phyloP scores from a whole-genome alignment of 1,139 yeast genomes.

The Keqinozyma sinolaborantium region DNA sequence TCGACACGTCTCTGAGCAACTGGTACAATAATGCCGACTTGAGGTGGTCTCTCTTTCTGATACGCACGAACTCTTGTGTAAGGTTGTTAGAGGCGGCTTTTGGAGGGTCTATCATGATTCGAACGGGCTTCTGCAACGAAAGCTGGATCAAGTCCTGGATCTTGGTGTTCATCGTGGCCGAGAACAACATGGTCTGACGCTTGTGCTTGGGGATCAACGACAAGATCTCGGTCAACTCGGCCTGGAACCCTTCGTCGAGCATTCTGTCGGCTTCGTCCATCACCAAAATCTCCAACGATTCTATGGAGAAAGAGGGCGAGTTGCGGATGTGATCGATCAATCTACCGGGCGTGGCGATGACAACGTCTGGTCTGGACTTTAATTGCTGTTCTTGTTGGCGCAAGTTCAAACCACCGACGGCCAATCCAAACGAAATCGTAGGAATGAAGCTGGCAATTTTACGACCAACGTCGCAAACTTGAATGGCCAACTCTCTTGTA shows the following conservation, averaged over 20 bases:
- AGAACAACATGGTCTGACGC: slow-evolving; percentile 89
- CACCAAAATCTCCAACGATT: slow-evolving; percentile 85
- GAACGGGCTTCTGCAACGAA: slow-evolving; percentile 83
- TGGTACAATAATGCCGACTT: slow-evolving; percentile 81
- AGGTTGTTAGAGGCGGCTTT: slow-evolving; percentile 86
- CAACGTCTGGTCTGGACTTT: slow-evolving; percentile 89
- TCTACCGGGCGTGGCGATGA: slow-evolving; percentile 97
- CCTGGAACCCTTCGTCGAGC: slow-evolving; percentile 98
- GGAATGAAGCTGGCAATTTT: slow-evolving; percentile 75
- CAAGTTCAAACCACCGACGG: slow-evolving; percentile 95
- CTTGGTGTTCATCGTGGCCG: slow-evolving; percentile 96
- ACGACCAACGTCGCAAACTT: slow-evolving; percentile 89
- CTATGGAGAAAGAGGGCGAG: slow-evolving; percentile 90
- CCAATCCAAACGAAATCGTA: slow-evolving; percentile 80
- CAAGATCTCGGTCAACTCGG: slow-evolving; percentile 86
- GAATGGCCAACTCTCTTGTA: slow-evolving; percentile 96
- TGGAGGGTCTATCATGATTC: slow-evolving; percentile 96
- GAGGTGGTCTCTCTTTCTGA: slow-evolving; percentile 80
- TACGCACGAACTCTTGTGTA: slow-evolving; percentile 89
- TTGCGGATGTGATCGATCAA: slow-evolving; percentile 94
- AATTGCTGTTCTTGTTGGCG: slow-evolving; percentile 94
- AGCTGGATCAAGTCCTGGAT: slow-evolving; percentile 85
- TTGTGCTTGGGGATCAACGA: slow-evolving; percentile 76
- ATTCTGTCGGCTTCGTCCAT: slow-evolving; percentile 98
- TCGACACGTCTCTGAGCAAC: slow-evolving; percentile 63